These are phyloP conservation scores for Apiotrichum laibachii DNA, from an alignment of 1,284 basidiomycete species.

Conservation along the genomic window DNA sequence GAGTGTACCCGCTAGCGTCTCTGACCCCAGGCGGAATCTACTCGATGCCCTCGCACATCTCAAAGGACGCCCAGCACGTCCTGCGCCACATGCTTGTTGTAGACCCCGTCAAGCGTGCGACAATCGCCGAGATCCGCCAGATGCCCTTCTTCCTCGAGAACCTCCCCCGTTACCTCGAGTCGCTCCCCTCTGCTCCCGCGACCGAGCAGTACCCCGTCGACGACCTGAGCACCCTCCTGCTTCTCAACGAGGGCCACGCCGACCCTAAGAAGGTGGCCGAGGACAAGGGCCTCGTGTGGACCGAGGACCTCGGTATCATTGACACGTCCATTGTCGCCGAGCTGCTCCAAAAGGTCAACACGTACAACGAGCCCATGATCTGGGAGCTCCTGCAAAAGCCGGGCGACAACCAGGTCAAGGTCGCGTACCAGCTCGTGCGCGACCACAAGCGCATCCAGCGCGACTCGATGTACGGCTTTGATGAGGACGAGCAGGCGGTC, in stretches of 20 bases:
- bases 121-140: constrained; percentile 80
- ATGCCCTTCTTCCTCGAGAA: constrained; percentile 84
- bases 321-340: constrained; percentile 87
- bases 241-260: constrained; percentile 45
- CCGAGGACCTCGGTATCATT: constrained; percentile 69
- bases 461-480: constrained; percentile 54
- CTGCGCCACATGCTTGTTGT: constrained; percentile 84
- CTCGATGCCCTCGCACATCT: constrained; percentile 74
- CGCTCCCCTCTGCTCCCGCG: constrained; percentile 73
- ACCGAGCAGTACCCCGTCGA: constrained; percentile 48
- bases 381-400: constrained; percentile 78
- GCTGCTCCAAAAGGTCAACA: constrained; percentile 68
- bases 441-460: constrained; percentile 85
- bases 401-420: constrained; percentile 92
- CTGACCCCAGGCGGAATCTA: constrained; percentile 60
- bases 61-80: constrained; percentile 70
- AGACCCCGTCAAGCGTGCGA: constrained; percentile 88
- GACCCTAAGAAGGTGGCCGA: constrained; percentile 47
- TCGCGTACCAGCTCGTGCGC: constrained; percentile 88
- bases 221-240: constrained; percentile 41
- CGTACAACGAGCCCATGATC: constrained; percentile 76
- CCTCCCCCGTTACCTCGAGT: constrained; percentile 80
- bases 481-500: constrained; percentile 48
- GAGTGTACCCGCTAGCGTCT: constrained; percentile 28
- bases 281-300: constrained; percentile 50